Conservation (phyloP, 495 filamentous ascomycete genomes). For the Massariosphaeria phaeospora region DNA sequence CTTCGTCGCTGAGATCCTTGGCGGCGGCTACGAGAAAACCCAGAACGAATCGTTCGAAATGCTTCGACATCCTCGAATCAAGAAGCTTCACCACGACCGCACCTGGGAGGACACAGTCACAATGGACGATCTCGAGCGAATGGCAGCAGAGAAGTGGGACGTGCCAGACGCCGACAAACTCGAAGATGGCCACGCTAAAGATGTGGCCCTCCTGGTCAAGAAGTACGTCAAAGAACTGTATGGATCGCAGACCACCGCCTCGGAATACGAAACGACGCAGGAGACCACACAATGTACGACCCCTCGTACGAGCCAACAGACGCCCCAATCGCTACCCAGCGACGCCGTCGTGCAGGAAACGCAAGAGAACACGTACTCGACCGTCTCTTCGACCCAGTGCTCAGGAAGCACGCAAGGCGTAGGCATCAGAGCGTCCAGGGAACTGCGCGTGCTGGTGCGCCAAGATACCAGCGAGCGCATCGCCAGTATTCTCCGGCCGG, state of each 20-base stretch:
- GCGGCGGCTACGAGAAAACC: constrained; percentile 60
- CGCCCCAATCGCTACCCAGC: neutral
- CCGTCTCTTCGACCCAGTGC: constrained; percentile 4
- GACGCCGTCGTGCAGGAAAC: constrained; percentile 16
- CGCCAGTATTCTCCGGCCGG: neutral
- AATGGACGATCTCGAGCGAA: constrained; percentile 52
- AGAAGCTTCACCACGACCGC: constrained; percentile 58
- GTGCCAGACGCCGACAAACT: constrained; percentile 13
- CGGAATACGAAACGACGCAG: constrained; percentile 13
- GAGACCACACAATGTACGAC: constrained; percentile 13
- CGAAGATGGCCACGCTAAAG: constrained; percentile 18
- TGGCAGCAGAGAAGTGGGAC: constrained; percentile 47
- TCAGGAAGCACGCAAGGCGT: constrained; percentile 12
- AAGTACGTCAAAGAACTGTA: constrained; percentile 1
- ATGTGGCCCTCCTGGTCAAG: constrained; percentile 12
- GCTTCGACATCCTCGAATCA: constrained; percentile 60
- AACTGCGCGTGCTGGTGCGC: constrained; percentile 11
- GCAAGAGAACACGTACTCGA: neutral
- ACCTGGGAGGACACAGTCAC: constrained; percentile 52
- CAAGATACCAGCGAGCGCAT: constrained; percentile 14
- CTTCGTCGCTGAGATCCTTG: constrained; percentile 61
- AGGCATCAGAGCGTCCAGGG: constrained; percentile 9
- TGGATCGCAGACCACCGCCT: neutral
- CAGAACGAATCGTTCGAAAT: constrained; percentile 53
- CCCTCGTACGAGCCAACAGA: neutral